A percentile compares a stretch with the other conserved stretches of the same genome.
Evolutionary conservation across 2,329 filamentous ascomycete species (phyloP).

Genomic region (Mycosphaerella arachidis): DNA sequence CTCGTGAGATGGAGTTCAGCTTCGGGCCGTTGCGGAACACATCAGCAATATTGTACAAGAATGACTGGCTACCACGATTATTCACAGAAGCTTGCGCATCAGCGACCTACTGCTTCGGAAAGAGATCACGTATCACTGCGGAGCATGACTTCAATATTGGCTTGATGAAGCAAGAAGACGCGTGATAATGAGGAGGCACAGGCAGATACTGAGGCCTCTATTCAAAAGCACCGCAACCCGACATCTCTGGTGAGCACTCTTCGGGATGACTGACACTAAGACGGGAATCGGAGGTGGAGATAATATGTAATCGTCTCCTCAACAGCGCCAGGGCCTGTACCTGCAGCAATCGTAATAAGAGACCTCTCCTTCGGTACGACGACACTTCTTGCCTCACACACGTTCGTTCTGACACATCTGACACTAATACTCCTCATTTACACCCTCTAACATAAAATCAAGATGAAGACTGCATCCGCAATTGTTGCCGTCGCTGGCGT

Average conservation of each 20-base stretch:
- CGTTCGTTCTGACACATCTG: neutral
- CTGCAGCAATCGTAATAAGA: neutral
- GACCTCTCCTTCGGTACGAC: neutral
- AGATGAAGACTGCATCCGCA: conserved; percentile 6
- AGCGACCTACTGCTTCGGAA: neutral
- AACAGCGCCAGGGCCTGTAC: neutral
- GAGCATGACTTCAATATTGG: neutral
- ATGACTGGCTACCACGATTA: neutral
- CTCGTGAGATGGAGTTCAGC: neutral
- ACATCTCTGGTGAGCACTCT: neutral
- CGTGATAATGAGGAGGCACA: neutral
- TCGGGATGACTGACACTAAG: neutral
- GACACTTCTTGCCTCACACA: neutral
- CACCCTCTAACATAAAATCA: neutral
- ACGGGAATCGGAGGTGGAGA: neutral
- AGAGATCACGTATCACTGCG: neutral
- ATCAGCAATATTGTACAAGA: neutral
- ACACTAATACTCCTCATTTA: neutral
- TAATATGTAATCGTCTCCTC: neutral
- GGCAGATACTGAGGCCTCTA: neutral
- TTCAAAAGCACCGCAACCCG: neutral
- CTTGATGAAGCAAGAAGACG: neutral
- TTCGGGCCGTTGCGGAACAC: neutral
- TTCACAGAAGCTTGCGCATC: neutral
- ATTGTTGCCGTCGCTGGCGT: conserved; percentile 3